Evolutionary conservation across 345 rosid genomes (phyloP).

Genomic region (Melaleuca alternifolia): DNA sequence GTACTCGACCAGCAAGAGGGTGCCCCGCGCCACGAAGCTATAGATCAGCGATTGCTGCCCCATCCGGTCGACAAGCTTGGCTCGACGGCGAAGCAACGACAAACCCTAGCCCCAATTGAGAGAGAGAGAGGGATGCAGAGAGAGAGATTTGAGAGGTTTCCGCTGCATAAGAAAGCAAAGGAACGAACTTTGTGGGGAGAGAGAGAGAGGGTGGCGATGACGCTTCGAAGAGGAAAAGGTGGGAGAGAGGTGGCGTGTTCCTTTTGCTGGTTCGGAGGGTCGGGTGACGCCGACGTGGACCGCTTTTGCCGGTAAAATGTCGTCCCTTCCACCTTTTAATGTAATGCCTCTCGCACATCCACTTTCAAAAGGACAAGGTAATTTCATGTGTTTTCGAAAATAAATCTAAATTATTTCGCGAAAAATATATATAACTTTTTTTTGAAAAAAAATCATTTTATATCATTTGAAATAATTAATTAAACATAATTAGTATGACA

Average conservation of each 20-base stretch:
- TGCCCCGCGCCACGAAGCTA: conserved; percentile 52
- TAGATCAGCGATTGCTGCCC: conserved; percentile 55
- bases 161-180: not conserved
- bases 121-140: not conserved
- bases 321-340: too few species aligned
- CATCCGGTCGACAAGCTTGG: conserved; percentile 6
- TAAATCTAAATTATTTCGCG: too few species aligned
- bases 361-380: not conserved
- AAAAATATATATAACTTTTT: too few species aligned
- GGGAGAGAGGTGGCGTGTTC: not conserved
- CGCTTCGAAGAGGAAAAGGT: not conserved
- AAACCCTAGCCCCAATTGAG: not conserved
- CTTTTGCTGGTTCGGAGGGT: not conserved
- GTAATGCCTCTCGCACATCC: not conserved
- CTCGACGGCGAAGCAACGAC: not conserved
- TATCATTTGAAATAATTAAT: too few species aligned
- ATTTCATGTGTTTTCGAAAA: not conserved
- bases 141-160: not conserved
- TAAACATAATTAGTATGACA: too few species aligned
- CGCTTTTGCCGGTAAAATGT: not conserved
- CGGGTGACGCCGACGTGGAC: not conserved
- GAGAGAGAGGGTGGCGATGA: not conserved
- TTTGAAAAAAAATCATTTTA: too few species aligned
- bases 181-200: not conserved
- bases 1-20: conserved; percentile 37